Conservation (phyloP, 441 rosid genomes). For the Macaranga tanarius region DNA sequence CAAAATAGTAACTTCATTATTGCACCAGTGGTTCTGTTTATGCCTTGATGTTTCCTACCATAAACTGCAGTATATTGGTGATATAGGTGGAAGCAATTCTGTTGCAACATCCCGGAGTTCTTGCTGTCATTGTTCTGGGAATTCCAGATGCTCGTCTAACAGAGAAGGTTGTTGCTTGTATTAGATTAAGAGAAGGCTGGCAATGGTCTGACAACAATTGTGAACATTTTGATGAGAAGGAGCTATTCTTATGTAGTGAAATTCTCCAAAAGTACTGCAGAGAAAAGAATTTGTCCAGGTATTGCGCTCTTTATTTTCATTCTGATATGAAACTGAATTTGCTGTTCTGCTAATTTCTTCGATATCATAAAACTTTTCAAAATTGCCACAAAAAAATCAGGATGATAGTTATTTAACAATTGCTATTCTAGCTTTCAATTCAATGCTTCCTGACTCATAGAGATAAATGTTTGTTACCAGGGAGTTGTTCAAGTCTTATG, state of each 20-base stretch:
- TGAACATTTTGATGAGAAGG: slow-evolving; percentile 3
- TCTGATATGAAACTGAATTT: neutral
- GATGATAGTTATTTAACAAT: too few relatives aligned
- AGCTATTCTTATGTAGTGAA: slow-evolving; percentile 47
- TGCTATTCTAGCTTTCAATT: too few relatives aligned
- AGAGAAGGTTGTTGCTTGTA: slow-evolving; percentile 81
- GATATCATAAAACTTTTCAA: neutral
- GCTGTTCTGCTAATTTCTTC: neutral
- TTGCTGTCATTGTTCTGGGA: slow-evolving; percentile 55
- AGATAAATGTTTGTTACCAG: neutral
- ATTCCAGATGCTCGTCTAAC: slow-evolving; percentile 56
- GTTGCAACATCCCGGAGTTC: slow-evolving; percentile 58
- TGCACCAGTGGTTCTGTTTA: neutral
- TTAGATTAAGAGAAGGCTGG: slow-evolving; percentile 58
- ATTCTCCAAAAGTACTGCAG: slow-evolving; percentile 46
- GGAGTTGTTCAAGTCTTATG: neutral
- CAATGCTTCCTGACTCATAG: too few relatives aligned
- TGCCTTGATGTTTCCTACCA: neutral
- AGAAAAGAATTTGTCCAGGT: slow-evolving; percentile 58
- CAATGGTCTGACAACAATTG: slow-evolving; percentile 48
- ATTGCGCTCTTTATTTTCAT: slow-evolving; percentile 6
- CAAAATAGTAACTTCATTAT: neutral
- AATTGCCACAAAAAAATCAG: too few relatives aligned
- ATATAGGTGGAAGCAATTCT: slow-evolving; percentile 61
- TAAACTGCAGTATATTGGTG: neutral